Conservation (phyloP, 257 asterid species). For the Solanum paucissectum region DNA sequence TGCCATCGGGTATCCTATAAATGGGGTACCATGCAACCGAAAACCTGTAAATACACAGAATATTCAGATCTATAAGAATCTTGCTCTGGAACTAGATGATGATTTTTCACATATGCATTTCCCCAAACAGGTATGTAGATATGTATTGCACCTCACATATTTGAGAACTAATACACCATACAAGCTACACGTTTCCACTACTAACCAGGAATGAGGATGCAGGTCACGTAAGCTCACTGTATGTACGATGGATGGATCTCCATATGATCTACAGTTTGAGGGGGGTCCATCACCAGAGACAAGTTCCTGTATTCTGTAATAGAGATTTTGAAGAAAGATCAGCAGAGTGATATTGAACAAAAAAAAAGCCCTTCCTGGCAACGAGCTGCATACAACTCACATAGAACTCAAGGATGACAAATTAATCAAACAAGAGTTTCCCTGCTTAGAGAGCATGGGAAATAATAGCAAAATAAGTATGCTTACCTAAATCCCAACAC, state of each 20-base stretch:
- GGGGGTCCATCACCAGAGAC: slow-evolving; percentile 8
- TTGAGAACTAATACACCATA: neutral
- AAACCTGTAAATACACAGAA: slow-evolving; percentile 10
- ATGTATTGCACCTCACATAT: neutral
- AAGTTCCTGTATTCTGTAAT: slow-evolving; percentile 12
- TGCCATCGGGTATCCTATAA: slow-evolving; percentile 21
- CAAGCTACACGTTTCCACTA: neutral
- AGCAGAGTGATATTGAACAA: neutral
- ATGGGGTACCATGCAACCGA: slow-evolving; percentile 27
- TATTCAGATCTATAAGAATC: neutral
- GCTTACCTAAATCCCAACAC: neutral
- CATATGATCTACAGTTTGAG: slow-evolving; percentile 6
- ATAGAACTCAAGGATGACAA: neutral
- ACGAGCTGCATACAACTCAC: neutral
- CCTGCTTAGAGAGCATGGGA: neutral
- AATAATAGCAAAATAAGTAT: neutral
- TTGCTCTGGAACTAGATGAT: neutral
- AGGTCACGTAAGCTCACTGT: slow-evolving; percentile 6
- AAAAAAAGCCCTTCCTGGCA: neutral
- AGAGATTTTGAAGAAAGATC: neutral
- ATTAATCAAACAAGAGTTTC: neutral
- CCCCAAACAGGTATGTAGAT: neutral
- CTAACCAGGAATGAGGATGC: slow-evolving; percentile 18
- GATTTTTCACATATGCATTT: neutral
- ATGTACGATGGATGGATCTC: slow-evolving; percentile 14